Evolutionary conservation across 805 yeast genomes (phyloP).

Genomic region (Candida rishiriensis): DNA sequence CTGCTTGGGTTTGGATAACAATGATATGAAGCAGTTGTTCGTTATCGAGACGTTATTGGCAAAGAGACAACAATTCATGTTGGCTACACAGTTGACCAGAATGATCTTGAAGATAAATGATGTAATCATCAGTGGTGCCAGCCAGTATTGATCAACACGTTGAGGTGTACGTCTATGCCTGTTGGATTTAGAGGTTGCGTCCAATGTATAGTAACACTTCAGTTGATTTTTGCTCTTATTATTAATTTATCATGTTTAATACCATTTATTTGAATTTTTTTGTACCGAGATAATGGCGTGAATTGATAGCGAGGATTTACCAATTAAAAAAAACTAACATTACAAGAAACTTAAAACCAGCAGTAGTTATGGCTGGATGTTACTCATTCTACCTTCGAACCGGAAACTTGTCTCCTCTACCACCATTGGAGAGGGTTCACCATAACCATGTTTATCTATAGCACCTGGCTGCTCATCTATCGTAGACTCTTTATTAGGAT

Average conservation of each 20-base stretch:
- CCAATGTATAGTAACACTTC: too few species aligned
- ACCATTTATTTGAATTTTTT: background rate
- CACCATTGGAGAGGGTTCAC: background rate
- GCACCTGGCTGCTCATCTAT: background rate
- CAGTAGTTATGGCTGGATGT: constrained; percentile 3
- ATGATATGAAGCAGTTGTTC: constrained; percentile 90
- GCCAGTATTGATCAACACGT: constrained; percentile 18
- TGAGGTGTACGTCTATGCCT: too few species aligned
- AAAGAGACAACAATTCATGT: constrained; percentile 88
- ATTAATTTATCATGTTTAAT: background rate
- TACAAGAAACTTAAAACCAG: background rate
- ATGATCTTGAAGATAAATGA: constrained; percentile 97
- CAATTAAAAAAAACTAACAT: background rate
- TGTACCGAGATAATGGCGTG: too few species aligned
- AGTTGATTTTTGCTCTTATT: background rate
- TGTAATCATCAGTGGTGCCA: constrained; percentile 66
- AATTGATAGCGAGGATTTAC: too few species aligned
- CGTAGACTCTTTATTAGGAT: background rate
- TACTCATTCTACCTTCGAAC: constrained; percentile 26
- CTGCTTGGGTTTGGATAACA: constrained; percentile 82
- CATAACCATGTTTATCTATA: background rate
- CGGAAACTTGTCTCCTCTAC: constrained; percentile 15
- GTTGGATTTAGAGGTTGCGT: too few species aligned
- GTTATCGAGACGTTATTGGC: constrained; percentile 97
- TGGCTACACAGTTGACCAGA: constrained; percentile 96